Percentiles rank a stretch among this genome's conserved stretches.
phyloP scores from a whole-genome alignment of 1,284 basidiomycete genomes.

The Termitomyces sp. region DNA sequence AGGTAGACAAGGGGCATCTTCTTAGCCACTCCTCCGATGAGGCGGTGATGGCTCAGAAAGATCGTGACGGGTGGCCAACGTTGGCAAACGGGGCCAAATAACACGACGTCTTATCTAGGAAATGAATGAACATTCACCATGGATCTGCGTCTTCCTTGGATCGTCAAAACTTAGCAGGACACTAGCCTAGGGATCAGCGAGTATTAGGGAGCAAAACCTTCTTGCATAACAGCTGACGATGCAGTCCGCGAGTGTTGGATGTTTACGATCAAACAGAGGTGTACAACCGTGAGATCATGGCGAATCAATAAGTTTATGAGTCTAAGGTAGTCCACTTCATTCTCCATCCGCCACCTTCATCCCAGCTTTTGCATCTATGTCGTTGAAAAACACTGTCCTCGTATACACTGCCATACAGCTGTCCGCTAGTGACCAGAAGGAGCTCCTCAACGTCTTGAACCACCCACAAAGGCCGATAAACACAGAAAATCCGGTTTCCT shows the following conservation, averaged over 20 bases:
- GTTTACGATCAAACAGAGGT: not conserved
- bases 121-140: not conserved
- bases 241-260: conserved; percentile 1
- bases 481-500: not conserved
- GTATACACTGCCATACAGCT: conserved; percentile 12
- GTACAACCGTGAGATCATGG: conserved; percentile 10
- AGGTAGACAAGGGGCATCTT: conserved; percentile 1
- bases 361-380: conserved; percentile 4
- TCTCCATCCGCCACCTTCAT: not conserved
- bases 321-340: conserved; percentile 5
- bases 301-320: conserved; percentile 8
- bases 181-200: not conserved
- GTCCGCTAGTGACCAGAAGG: not conserved
- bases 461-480: conserved; percentile 2
- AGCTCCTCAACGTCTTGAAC: conserved; percentile 9
- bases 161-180: not conserved
- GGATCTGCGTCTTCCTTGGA: not conserved
- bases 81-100: conserved; percentile 4
- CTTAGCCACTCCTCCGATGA: not conserved
- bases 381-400: conserved; percentile 7
- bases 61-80: not conserved
- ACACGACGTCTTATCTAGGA: conserved; percentile 1
- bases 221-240: conserved; percentile 1
- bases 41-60: not conserved
- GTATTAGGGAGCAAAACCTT: not conserved